Conservation (phyloP, 2,329 filamentous ascomycete genomes). For the Hymenoscyphus linearis region DNA sequence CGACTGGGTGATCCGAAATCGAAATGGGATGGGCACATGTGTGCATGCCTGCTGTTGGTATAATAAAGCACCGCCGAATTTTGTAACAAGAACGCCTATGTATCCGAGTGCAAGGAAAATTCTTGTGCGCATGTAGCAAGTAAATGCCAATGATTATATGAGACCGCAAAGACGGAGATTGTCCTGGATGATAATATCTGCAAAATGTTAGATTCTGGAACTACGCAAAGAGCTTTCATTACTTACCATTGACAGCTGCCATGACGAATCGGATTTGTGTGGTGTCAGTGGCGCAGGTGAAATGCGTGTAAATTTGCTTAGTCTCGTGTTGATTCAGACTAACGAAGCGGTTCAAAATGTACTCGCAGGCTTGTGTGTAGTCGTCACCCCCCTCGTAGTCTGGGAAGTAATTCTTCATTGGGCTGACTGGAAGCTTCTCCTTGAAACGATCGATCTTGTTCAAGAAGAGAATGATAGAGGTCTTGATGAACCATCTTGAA, state of each 20-base stretch:
- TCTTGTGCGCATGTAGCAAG: constrained; percentile 14
- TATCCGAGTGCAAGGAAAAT: constrained; percentile 25
- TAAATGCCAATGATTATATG: constrained; percentile 54
- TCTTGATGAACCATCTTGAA: constrained; percentile 86
- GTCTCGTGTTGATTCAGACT: constrained; percentile 98
- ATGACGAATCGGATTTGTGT: constrained; percentile 99
- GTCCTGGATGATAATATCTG: constrained; percentile 99
- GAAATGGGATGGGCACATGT: constrained; percentile 18
- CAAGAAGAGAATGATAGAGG: constrained; percentile 81
- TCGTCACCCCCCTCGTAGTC: constrained; percentile 94
- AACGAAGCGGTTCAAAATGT: constrained; percentile 98
- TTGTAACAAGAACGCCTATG: constrained; percentile 29
- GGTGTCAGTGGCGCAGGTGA: constrained; percentile 97
- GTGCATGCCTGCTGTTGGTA: constrained; percentile 27
- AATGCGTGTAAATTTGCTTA: constrained; percentile 99
- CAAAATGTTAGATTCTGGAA: constrained; percentile 37
- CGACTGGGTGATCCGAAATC: constrained; percentile 11
- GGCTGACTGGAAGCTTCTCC: constrained; percentile 74
- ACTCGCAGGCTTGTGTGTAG: constrained; percentile 93
- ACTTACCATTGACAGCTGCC: constrained; percentile 94
- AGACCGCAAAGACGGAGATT: constrained; percentile 95
- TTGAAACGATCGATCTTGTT: constrained; percentile 91
- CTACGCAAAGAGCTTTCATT: no score
- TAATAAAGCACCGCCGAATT: constrained; percentile 29
- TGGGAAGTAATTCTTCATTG: constrained; percentile 86